phyloP scores from a whole-genome alignment of 2,329 filamentous ascomycete species.

The Sporothrix inflata region DNA sequence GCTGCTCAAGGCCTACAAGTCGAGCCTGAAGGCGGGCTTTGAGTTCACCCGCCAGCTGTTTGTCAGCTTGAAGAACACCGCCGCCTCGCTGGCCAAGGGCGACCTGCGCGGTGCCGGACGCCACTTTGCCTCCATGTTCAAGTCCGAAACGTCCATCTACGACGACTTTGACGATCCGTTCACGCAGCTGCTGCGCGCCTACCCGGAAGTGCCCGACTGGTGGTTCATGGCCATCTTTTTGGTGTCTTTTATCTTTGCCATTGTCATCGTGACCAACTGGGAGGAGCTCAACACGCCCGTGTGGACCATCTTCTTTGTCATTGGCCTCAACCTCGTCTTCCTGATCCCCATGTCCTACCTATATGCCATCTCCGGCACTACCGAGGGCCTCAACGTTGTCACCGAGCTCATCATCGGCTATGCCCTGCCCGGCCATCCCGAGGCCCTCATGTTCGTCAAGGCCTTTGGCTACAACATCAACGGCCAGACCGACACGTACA shows the following conservation, averaged over 20 bases:
- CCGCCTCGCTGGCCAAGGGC: not conserved
- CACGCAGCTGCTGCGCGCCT: slow-evolving; percentile 49
- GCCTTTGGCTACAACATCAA: slow-evolving; percentile 31
- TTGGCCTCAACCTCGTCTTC: slow-evolving; percentile 54
- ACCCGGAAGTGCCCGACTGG: slow-evolving; percentile 57
- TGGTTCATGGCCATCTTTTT: slow-evolving; percentile 54
- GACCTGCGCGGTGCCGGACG: not conserved
- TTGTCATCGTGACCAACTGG: slow-evolving; percentile 53
- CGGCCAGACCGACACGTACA: slow-evolving; percentile 36
- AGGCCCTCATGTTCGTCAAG: slow-evolving; percentile 61
- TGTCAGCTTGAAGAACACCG: not conserved
- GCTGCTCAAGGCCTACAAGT: slow-evolving; percentile 25
- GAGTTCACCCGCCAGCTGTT: slow-evolving; percentile 23
- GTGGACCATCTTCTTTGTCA: slow-evolving; percentile 54
- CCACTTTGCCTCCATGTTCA: not conserved
- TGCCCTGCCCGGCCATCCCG: slow-evolving; percentile 53
- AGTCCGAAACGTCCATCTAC: not conserved
- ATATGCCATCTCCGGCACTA: slow-evolving; percentile 56
- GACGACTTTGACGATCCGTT: slow-evolving; percentile 47
- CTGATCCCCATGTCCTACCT: slow-evolving; percentile 57
- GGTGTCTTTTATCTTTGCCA: slow-evolving; percentile 50
- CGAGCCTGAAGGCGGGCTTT: slow-evolving; percentile 13
- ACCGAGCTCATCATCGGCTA: slow-evolving; percentile 58
- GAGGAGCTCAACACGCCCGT: slow-evolving; percentile 54
- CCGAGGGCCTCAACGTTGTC: slow-evolving; percentile 56